These are phyloP conservation scores for Candida arabinofermentans DNA, from an alignment of 805 yeast species.

Conservation along the genomic window DNA sequence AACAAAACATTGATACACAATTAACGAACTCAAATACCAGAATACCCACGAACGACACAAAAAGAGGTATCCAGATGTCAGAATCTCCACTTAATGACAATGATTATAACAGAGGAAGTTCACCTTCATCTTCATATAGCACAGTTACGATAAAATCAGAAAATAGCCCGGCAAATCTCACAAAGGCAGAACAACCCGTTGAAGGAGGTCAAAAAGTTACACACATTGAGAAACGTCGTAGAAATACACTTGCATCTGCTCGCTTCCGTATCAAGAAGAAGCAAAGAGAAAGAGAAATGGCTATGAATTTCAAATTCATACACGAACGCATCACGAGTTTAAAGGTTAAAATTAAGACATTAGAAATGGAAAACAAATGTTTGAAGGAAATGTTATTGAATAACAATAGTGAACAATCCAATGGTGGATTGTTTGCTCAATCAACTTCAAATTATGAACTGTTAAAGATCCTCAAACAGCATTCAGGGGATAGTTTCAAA, in stretches of 20 bases:
- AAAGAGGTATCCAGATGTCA: not conserved
- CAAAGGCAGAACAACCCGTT: too few species aligned
- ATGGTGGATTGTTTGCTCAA: conserved; percentile 30
- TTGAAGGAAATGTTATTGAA: conserved; percentile 41
- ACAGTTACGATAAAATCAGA: too few species aligned
- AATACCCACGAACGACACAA: too few species aligned
- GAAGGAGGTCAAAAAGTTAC: too few species aligned
- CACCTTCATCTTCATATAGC: not conserved
- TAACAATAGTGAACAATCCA: not conserved
- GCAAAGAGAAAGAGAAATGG: conserved; percentile 56
- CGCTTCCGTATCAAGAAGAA: conserved; percentile 62
- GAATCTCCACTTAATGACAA: not conserved
- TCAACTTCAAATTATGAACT: conserved; percentile 23
- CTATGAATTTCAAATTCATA: conserved; percentile 39
- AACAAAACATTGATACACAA: not conserved
- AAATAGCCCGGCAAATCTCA: too few species aligned
- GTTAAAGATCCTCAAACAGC: conserved; percentile 19
- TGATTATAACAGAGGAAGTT: not conserved
- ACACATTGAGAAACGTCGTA: conserved; percentile 43
- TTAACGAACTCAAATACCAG: not conserved
- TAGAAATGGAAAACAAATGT: conserved; percentile 61
- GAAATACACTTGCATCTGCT: conserved; percentile 65
- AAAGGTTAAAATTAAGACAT: conserved; percentile 44
- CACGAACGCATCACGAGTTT: conserved; percentile 41
- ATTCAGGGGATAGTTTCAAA: conserved; percentile 18